These are phyloP conservation scores for Dissophora globulifera DNA, from an alignment of 192 early-diverging fungal genomes.

Conservation along the genomic window DNA sequence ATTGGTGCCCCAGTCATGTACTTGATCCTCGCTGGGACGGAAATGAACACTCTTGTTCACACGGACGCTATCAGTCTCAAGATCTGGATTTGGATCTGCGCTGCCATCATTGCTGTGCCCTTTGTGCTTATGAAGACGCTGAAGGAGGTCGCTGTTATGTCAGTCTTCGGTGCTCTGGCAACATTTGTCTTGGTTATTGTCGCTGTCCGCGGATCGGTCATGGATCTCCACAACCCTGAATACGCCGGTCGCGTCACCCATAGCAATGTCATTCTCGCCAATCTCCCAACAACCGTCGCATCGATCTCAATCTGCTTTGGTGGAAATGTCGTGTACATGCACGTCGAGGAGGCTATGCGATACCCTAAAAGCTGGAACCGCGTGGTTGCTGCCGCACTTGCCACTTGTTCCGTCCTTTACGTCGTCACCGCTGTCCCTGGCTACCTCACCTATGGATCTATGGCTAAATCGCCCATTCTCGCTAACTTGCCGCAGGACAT, in stretches of 20 bases:
- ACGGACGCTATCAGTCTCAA: slow-evolving; percentile 52
- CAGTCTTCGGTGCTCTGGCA: slow-evolving; percentile 75
- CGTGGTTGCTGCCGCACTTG: slow-evolving; percentile 68
- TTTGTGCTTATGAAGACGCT: slow-evolving; percentile 76
- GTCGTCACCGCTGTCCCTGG: slow-evolving; percentile 71
- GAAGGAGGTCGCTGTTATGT: slow-evolving; percentile 80
- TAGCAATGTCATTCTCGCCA: slow-evolving; percentile 65
- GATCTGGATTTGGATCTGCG: slow-evolving; percentile 74
- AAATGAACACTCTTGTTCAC: slow-evolving; percentile 65
- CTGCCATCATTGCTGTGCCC: slow-evolving; percentile 69
- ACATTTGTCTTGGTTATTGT: slow-evolving; percentile 76
- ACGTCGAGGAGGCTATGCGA: slow-evolving; percentile 84
- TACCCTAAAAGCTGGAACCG: slow-evolving; percentile 71
- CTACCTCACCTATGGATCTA: slow-evolving; percentile 77
- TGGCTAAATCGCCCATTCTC: slow-evolving; percentile 74
- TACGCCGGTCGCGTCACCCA: slow-evolving; percentile 53
- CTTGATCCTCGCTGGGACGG: slow-evolving; percentile 78
- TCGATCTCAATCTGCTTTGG: slow-evolving; percentile 85
- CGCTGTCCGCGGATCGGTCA: slow-evolving; percentile 67
- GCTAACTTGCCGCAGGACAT: slow-evolving; percentile 71
- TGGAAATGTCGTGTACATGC: slow-evolving; percentile 82
- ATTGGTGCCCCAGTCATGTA: slow-evolving; percentile 74
- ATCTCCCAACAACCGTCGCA: slow-evolving; percentile 77
- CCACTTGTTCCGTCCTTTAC: slow-evolving; percentile 75
- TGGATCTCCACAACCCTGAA: slow-evolving; percentile 54